phyloP scores from a whole-genome alignment of 371 early-diverging fungal species.

The Apophysomyces sp. region DNA sequence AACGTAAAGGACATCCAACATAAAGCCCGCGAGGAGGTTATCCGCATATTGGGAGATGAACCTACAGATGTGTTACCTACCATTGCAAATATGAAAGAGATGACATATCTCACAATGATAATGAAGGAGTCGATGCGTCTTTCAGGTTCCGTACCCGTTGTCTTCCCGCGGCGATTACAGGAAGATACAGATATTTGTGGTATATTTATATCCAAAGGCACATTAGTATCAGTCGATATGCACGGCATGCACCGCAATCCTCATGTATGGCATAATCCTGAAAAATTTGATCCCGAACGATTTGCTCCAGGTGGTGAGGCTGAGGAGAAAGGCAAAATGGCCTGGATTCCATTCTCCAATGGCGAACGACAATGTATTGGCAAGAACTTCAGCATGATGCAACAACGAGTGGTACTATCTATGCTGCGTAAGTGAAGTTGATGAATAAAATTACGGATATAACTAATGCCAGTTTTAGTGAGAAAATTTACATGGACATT shows the following conservation, averaged over 20 bases:
- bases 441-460: neutral
- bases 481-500: constrained; percentile 11
- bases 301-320: constrained; percentile 17
- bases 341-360: constrained; percentile 53
- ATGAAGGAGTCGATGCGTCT: constrained; percentile 36
- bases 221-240: constrained; percentile 3
- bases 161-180: neutral
- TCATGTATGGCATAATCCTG: constrained; percentile 24
- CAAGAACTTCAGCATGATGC: constrained; percentile 18
- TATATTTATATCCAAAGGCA: constrained; percentile 14
- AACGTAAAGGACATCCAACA: constrained; percentile 16
- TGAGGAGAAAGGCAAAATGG: constrained; percentile 1
- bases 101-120: constrained; percentile 15
- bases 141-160: constrained; percentile 12
- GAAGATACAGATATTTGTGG: constrained; percentile 14
- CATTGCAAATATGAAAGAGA: constrained; percentile 7
- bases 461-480: constrained; percentile 3
- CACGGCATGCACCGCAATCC: constrained; percentile 23
- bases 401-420: constrained; percentile 17
- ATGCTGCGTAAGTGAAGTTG: constrained; percentile 11
- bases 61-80: constrained; percentile 13
- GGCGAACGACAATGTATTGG: constrained; percentile 44
- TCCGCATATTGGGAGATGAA: constrained; percentile 19
- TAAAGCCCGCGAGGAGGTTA: constrained; percentile 26
- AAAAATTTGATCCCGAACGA: constrained; percentile 40